Conservation (phyloP, 2,329 filamentous ascomycete species). For the Pseudogymnoascus sp. region DNA sequence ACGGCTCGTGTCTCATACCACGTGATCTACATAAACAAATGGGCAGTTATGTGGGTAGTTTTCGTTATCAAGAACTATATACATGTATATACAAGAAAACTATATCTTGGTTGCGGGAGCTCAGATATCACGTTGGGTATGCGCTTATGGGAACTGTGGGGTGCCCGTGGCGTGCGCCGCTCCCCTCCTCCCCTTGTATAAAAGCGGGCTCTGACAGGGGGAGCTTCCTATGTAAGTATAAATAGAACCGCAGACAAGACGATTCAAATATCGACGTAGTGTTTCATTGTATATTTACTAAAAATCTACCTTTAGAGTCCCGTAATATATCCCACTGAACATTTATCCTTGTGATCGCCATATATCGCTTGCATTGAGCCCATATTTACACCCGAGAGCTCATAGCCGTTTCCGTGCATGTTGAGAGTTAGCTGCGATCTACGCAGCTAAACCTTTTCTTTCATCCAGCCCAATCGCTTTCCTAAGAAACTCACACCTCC, state of each 20-base stretch:
- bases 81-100: neutral
- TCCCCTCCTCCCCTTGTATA: too few relatives aligned
- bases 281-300: neutral
- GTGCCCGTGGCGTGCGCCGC: too few relatives aligned
- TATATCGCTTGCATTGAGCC: neutral
- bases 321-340: too few relatives aligned
- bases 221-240: neutral
- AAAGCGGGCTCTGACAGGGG: too few relatives aligned
- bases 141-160: too few relatives aligned
- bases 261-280: neutral
- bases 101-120: neutral
- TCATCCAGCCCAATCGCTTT: constrained; percentile 27
- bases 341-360: too few relatives aligned
- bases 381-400: neutral
- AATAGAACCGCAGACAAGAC: neutral
- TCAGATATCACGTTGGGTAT: too few relatives aligned
- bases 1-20: neutral
- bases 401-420: neutral
- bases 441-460: constrained; percentile 12
- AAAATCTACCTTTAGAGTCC: neutral
- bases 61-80: too few relatives aligned
- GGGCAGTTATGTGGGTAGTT: neutral
- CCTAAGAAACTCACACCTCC: constrained; percentile 41
- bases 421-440: constrained; percentile 17
- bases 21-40: neutral